These are phyloP conservation scores for Alternaria alternata DNA, from an alignment of 2,329 filamentous ascomycete species.

Conservation along the genomic window DNA sequence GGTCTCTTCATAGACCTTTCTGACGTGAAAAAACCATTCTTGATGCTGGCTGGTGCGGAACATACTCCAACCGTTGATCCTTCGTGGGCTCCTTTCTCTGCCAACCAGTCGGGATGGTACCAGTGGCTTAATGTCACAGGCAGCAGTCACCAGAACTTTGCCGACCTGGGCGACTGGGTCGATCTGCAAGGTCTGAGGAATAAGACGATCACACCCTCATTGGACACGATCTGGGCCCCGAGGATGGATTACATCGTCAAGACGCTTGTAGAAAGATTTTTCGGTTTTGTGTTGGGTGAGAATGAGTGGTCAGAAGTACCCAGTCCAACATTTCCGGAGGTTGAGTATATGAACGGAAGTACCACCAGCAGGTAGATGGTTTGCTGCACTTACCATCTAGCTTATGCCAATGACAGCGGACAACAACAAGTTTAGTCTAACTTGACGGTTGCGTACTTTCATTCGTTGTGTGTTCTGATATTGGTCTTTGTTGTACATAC, in stretches of 20 bases:
- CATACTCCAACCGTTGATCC: conserved; percentile 26
- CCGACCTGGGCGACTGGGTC: conserved; percentile 34
- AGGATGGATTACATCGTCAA: conserved; percentile 30
- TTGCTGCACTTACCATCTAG: background rate
- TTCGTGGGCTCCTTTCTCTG: conserved; percentile 28
- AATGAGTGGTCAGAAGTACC: conserved; percentile 8
- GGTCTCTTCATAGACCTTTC: conserved; percentile 20
- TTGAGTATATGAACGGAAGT: background rate
- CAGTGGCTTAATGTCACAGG: conserved; percentile 30
- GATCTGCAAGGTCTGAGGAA: conserved; percentile 30
- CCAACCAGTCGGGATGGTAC: conserved; percentile 33
- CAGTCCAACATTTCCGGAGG: background rate
- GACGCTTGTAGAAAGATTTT: conserved; percentile 21
- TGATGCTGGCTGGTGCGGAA: conserved; percentile 27
- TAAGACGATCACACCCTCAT: conserved; percentile 15
- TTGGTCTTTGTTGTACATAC: too few relatives aligned
- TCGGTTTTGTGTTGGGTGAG: conserved; percentile 23
- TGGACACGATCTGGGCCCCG: conserved; percentile 25
- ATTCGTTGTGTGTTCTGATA: too few relatives aligned
- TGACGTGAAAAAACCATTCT: conserved; percentile 28
- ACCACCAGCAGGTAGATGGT: background rate
- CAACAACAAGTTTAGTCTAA: too few relatives aligned
- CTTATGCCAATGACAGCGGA: too few relatives aligned
- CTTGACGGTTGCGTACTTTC: too few relatives aligned
- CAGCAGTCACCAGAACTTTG: conserved; percentile 29